Evolutionary conservation across 345 rosid genomes (phyloP), one percentile per base, ranked within the genome.

Genomic region (Physaria fendleri): DNA sequence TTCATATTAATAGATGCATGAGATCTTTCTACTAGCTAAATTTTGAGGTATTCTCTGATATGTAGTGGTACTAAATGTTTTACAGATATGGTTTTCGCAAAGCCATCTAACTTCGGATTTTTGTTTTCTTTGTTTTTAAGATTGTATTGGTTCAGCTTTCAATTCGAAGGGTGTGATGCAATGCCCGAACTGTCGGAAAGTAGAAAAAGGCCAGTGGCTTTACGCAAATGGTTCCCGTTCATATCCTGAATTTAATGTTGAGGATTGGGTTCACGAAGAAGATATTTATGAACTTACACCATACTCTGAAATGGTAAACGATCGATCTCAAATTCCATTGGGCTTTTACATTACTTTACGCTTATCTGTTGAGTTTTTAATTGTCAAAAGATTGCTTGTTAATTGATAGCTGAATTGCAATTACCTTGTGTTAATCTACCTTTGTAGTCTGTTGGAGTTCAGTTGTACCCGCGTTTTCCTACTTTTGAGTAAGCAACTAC

Each of bases 181-280:
- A 56, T 94, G 99, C 80, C 99, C 99, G 1, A 94, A 87, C 69
- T 94, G 99, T 66, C 85, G 97, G 33, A 89, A 89, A 82, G 77
- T 87, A 69, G 99, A 94, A 64, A 94, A 89, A 77, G 99, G 99
- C 38, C 96, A 89, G 62, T 93, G 99, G 99, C 99, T 93, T 51
- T 94, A 77, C 57, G 95, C 95, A 28, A 85, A 82, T 46, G 92
- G 92, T 55, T 72, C 77, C 32, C 90, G 87, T 47, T 76, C 99
- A 5, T 34, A 70, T 48, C 90, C 95, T 10, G 99, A 89, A 40
- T 76, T 87, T 66, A 79, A 68, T 77, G 78, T 83, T 66, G 99
- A 87, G 25, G 99, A 93, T 68, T 89, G 97, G 99, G 46, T 78
- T 14, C 97, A 82, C 62, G 97, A 93, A 42, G 99, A 89, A 56